phyloP scores from a whole-genome alignment of 306 rosid genomes.

The Sindora glabra region DNA sequence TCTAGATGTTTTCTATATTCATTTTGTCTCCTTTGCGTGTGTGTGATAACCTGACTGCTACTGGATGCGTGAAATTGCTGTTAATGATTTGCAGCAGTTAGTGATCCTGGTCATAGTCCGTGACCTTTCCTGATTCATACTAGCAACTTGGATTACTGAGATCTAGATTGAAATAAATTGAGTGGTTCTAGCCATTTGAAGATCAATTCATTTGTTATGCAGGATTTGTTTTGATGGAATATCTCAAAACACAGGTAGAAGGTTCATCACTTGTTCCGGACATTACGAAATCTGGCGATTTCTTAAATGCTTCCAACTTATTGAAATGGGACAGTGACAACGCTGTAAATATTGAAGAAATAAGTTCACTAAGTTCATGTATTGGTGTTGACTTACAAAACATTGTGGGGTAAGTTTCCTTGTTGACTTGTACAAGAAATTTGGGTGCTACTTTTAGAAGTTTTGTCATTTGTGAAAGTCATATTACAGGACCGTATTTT shows the following conservation, averaged over 20 bases:
- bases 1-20: no score
- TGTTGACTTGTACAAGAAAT: no score
- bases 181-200: neutral
- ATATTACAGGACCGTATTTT: no score
- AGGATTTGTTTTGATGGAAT: constrained; percentile 62
- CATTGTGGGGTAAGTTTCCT: neutral
- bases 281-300: constrained; percentile 13
- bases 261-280: constrained; percentile 26
- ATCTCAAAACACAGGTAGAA: constrained; percentile 39
- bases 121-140: no score
- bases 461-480: no score
- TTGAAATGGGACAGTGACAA: constrained; percentile 30
- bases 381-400: constrained; percentile 30
- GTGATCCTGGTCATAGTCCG: no score
- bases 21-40: no score
- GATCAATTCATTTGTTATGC: constrained; percentile 12
- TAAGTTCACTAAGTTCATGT: constrained; percentile 29
- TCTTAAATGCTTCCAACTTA: constrained; percentile 44
- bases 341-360: constrained; percentile 37
- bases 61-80: no score
- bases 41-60: no score
- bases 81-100: no score
- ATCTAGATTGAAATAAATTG: neutral
- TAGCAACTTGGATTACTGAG: neutral
- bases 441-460: no score